These are phyloP conservation scores for Fraxinus xanthoxyloides DNA, from an alignment of 305 asterid species.

Conservation along the genomic window DNA sequence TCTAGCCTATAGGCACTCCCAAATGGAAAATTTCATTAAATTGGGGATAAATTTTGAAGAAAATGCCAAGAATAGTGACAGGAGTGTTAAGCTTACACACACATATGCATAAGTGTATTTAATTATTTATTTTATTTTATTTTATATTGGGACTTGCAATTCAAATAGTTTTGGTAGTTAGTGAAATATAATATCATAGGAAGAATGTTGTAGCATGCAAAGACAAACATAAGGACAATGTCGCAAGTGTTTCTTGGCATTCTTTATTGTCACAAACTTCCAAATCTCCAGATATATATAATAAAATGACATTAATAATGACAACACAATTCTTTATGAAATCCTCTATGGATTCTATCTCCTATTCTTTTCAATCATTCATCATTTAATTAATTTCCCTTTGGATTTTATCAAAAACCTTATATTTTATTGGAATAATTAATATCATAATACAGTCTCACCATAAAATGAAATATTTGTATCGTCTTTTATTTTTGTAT, in stretches of 20 bases:
- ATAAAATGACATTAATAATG: slow-evolving; percentile 26
- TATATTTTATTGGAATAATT: neutral
- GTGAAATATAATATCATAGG: slow-evolving; percentile 24
- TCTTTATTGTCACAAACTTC: slow-evolving; percentile 34
- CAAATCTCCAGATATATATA: slow-evolving; percentile 46
- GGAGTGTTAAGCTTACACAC: slow-evolving; percentile 29
- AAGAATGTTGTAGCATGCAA: slow-evolving; percentile 52
- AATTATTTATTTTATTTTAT: neutral
- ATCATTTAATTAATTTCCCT: neutral
- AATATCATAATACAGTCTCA: neutral
- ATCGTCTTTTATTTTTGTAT: neutral
- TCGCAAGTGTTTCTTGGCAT: slow-evolving; percentile 34
- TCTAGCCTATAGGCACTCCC: neutral
- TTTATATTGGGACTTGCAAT: slow-evolving; percentile 30
- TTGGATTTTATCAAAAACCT: slow-evolving; percentile 1
- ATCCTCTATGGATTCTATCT: slow-evolving; percentile 41
- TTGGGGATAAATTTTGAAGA: neutral
- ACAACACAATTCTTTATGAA: slow-evolving; percentile 43
- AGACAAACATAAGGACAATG: slow-evolving; percentile 46
- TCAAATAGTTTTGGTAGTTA: neutral
- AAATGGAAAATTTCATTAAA: neutral
- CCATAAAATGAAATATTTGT: neutral
- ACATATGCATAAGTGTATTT: neutral
- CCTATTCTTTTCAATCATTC: neutral
- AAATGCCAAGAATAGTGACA: slow-evolving; percentile 36